Evolutionary conservation across 176 grass and related monocot genomes (phyloP).

Genomic region (Thalia dealbata): DNA sequence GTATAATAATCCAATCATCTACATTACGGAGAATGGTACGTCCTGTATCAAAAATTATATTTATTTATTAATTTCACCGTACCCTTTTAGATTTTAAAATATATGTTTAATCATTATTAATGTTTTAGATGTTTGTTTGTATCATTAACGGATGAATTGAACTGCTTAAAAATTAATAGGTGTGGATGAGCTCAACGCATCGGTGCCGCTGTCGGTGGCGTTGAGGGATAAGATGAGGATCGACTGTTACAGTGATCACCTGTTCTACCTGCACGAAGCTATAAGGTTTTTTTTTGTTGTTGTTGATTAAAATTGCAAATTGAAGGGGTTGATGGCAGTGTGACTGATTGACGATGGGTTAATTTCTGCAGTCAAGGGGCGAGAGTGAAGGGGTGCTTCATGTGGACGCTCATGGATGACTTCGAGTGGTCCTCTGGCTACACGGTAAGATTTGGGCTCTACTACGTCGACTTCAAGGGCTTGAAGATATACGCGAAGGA

Average conservation of each 20-base stretch:
- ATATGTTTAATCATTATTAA: too few species aligned
- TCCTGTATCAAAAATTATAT: too few species aligned
- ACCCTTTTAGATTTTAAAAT: too few species aligned
- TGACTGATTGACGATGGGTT: too few species aligned
- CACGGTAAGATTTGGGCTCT: constrained; percentile 44
- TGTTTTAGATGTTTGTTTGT: too few species aligned
- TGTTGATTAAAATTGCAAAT: too few species aligned
- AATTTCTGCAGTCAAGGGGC: constrained; percentile 30
- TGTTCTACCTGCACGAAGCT: constrained; percentile 27
- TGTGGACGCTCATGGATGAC: constrained; percentile 63
- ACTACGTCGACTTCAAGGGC: constrained; percentile 36
- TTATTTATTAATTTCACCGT: too few species aligned
- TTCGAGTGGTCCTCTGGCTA: constrained; percentile 54
- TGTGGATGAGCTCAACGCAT: constrained; percentile 26
- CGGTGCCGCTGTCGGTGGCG: constrained; percentile 22
- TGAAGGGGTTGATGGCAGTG: not conserved
- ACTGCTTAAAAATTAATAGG: constrained; percentile 22
- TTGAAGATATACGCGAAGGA: constrained; percentile 57
- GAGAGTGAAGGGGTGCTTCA: constrained; percentile 46
- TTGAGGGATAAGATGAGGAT: constrained; percentile 40
- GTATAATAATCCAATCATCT: constrained; percentile 8
- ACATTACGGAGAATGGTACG: constrained; percentile 14
- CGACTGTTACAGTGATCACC: constrained; percentile 29
- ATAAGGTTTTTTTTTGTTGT: constrained; percentile 28
- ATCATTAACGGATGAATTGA: too few species aligned